Conservation (phyloP, 176 grass and related monocot species). For the Paspalum vaginatum region DNA sequence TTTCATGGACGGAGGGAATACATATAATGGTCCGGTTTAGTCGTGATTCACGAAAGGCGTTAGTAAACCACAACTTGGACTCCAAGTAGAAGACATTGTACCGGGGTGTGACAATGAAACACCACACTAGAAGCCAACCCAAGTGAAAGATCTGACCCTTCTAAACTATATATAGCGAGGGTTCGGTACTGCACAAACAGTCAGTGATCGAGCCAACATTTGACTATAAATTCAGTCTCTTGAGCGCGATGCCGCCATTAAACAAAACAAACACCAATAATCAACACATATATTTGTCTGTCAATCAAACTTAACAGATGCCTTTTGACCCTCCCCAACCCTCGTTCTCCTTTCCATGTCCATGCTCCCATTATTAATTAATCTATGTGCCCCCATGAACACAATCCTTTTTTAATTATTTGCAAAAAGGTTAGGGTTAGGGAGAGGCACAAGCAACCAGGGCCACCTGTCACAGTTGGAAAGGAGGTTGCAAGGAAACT, state of each 20-base stretch:
- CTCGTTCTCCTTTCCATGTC: slow-evolving; percentile 34
- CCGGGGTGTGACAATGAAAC: not conserved
- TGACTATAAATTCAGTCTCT: slow-evolving; percentile 16
- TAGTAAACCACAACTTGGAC: slow-evolving; percentile 37
- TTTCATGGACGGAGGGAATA: no score
- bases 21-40: not conserved
- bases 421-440: slow-evolving; percentile 39
- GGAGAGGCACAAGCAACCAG: slow-evolving; percentile 38
- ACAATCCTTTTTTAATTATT: slow-evolving; percentile 27
- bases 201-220: slow-evolving; percentile 4
- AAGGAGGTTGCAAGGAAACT: slow-evolving; percentile 35
- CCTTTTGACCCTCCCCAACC: slow-evolving; percentile 33
- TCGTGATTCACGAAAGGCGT: slow-evolving; percentile 14
- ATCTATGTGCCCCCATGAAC: slow-evolving; percentile 29
- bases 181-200: slow-evolving; percentile 13
- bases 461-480: slow-evolving; percentile 41
- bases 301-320: slow-evolving; percentile 36
- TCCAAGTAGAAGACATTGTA: not conserved
- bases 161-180: not conserved
- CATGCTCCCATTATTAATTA: slow-evolving; percentile 55
- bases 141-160: no score
- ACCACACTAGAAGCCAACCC: not conserved
- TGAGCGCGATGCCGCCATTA: not conserved
- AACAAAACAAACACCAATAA: slow-evolving; percentile 25
- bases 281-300: slow-evolving; percentile 26